A percentile compares a stretch with the other conserved stretches of the same genome.
Evolutionary conservation across 768 basidiomycete genomes (phyloP).

Genomic region (Lactarius hatsudake): DNA sequence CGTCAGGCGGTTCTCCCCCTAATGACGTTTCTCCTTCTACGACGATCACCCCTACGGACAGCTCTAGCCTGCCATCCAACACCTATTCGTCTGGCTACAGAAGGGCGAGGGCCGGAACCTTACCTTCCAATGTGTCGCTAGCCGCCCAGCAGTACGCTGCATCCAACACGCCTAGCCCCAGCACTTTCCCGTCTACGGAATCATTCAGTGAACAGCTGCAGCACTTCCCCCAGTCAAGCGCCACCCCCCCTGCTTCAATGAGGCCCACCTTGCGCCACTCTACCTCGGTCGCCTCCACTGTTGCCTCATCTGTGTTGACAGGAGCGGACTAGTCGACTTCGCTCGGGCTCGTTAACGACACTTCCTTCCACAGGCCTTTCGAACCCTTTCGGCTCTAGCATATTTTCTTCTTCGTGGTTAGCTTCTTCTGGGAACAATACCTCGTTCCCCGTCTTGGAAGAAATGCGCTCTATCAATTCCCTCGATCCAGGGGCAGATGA

Average conservation of each 20-base stretch:
- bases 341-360: slow-evolving; percentile 90
- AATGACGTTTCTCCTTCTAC: slow-evolving; percentile 61
- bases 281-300: slow-evolving; percentile 61
- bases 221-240: slow-evolving; percentile 40
- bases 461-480: slow-evolving; percentile 76
- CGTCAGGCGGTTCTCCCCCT: slow-evolving; percentile 68
- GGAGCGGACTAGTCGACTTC: slow-evolving; percentile 80
- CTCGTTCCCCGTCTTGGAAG: slow-evolving; percentile 66
- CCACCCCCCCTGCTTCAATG: slow-evolving; percentile 43
- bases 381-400: slow-evolving; percentile 82
- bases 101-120: slow-evolving; percentile 95
- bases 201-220: slow-evolving; percentile 48
- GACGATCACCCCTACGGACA: slow-evolving; percentile 53
- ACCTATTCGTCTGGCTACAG: slow-evolving; percentile 85
- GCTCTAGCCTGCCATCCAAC: slow-evolving; percentile 58
- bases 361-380: slow-evolving; percentile 67
- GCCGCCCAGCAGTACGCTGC: slow-evolving; percentile 80
- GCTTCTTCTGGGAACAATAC: slow-evolving; percentile 55
- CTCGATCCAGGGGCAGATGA: slow-evolving; percentile 80
- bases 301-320: slow-evolving; percentile 47
- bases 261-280: slow-evolving; percentile 75
- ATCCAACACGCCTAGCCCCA: slow-evolving; percentile 52
- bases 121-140: slow-evolving; percentile 92
- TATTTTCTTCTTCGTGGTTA: slow-evolving; percentile 91
- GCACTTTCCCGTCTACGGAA: slow-evolving; percentile 46